Conservation (phyloP, 495 filamentous ascomycete species). For the Penicillium fimorum region DNA sequence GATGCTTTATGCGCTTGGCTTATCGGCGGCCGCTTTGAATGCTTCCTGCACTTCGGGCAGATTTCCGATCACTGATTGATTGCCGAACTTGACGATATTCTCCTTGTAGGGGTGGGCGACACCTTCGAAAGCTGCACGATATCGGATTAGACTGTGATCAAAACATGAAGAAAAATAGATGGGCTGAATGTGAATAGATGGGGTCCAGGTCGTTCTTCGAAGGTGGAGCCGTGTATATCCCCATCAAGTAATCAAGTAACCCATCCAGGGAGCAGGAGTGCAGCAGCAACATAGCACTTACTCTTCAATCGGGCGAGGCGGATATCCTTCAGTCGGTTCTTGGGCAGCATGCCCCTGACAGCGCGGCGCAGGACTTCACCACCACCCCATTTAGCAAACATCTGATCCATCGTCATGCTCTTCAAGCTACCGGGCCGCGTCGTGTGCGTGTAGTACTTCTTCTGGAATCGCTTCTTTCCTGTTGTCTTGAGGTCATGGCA, state of each 20-base stretch:
- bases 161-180: background rate
- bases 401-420: slow-evolving; percentile 87
- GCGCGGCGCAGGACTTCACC: slow-evolving; percentile 90
- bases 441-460: slow-evolving; percentile 91
- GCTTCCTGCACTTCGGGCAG: slow-evolving; percentile 48
- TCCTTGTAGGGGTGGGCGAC: slow-evolving; percentile 84
- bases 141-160: slow-evolving; percentile 12
- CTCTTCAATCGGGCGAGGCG: slow-evolving; percentile 85
- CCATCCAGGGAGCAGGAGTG: background rate
- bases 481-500: slow-evolving; percentile 86
- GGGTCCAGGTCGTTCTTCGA: background rate
- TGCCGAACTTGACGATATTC: slow-evolving; percentile 75
- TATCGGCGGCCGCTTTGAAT: slow-evolving; percentile 43
- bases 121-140: slow-evolving; percentile 76
- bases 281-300: slow-evolving; percentile 35
- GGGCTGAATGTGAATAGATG: background rate
- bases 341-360: slow-evolving; percentile 95
- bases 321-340: slow-evolving; percentile 87
- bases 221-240: background rate
- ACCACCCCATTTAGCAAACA: slow-evolving; percentile 93
- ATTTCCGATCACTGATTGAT: slow-evolving; percentile 38
- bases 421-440: slow-evolving; percentile 84
- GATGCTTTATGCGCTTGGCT: slow-evolving; percentile 25
- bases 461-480: slow-evolving; percentile 87
- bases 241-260: background rate